Percentiles rank a stretch among this genome's conserved stretches.
phyloP scores from a whole-genome alignment of 148 eudicot genomes.

The Amaranthus hypochondriacus region DNA sequence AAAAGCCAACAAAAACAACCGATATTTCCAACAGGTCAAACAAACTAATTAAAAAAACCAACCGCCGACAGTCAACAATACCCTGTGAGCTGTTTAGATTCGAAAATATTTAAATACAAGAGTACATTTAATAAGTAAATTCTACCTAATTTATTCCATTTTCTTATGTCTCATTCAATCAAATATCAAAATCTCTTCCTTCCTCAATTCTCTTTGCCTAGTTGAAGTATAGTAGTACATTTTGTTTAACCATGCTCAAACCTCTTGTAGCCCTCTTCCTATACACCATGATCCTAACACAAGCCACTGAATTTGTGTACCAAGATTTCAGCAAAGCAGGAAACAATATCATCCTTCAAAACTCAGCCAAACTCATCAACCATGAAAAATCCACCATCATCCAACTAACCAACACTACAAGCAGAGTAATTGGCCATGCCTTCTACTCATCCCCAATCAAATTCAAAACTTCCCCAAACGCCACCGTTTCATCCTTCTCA shows the following conservation, averaged over 20 bases:
- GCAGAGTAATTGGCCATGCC: constrained; percentile 33
- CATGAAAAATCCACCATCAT: constrained; percentile 26
- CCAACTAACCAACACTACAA: constrained; percentile 30
- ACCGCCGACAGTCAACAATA: not conserved
- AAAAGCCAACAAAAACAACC: too few relatives aligned
- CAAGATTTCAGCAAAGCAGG: constrained; percentile 18
- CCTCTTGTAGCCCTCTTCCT: not conserved
- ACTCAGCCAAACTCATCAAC: constrained; percentile 10
- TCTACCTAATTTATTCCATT: not conserved
- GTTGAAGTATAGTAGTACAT: not conserved
- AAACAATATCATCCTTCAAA: constrained; percentile 5
- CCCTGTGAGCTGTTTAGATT: too few relatives aligned
- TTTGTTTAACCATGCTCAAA: not conserved
- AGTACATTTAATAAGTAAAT: too few relatives aligned
- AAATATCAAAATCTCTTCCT: not conserved
- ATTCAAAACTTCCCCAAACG: constrained; percentile 21
- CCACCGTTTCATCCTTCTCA: constrained; percentile 32
- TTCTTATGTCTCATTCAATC: not conserved
- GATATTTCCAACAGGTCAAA: too few relatives aligned
- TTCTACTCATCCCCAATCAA: constrained; percentile 25
- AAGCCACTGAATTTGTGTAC: constrained; percentile 10
- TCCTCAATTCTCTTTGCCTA: not conserved
- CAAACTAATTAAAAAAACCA: not conserved
- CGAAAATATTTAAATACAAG: too few relatives aligned
- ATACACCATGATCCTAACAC: not conserved